These are phyloP conservation scores for Tulasnella sp. DNA, from an alignment of 768 basidiomycete species.

Conservation along the genomic window DNA sequence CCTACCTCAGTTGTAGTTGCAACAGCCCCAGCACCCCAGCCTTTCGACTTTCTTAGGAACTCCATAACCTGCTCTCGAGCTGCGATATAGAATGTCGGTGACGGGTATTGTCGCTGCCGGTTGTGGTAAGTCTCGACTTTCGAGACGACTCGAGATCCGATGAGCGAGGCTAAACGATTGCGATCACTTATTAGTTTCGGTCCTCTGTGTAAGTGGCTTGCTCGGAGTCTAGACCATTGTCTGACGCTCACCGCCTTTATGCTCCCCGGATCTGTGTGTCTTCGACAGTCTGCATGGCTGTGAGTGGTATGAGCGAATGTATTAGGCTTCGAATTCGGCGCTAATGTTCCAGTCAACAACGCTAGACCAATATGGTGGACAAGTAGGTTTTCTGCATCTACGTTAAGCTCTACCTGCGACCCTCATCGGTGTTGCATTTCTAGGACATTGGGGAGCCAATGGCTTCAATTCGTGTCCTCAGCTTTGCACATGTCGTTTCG, in stretches of 20 bases:
- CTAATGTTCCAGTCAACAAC: not conserved
- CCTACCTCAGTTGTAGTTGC: not conserved
- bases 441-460: slow-evolving; percentile 7
- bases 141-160: not conserved
- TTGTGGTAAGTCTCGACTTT: not conserved
- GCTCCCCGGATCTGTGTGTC: not conserved
- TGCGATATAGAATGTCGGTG: not conserved
- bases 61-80: not conserved
- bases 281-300: not conserved
- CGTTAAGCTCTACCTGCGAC: not conserved
- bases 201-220: slow-evolving; percentile 8
- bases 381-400: not conserved
- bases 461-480: not conserved
- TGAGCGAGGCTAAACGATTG: not conserved
- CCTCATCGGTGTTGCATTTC: not conserved
- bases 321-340: not conserved
- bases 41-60: not conserved
- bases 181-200: not conserved
- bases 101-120: not conserved
- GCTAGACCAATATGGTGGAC: not conserved
- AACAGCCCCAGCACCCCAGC: not conserved
- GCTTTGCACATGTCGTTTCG: slow-evolving; percentile 18
- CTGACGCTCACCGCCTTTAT: not conserved
- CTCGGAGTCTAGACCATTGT: not conserved
- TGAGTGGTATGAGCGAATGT: not conserved